Evolutionary conservation across 345 rosid genomes (phyloP).

Genomic region (Salix exigua): DNA sequence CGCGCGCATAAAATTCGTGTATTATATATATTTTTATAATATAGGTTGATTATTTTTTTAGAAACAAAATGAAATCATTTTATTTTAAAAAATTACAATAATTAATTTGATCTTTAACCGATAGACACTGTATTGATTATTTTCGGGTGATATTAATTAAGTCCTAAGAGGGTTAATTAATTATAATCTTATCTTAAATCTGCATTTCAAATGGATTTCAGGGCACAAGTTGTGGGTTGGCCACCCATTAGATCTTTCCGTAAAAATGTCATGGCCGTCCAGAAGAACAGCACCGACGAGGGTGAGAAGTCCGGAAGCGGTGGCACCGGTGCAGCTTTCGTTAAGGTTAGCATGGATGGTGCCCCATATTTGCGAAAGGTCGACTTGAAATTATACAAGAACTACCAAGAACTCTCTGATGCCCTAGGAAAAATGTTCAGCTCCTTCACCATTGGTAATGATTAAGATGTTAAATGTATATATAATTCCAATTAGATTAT

Average conservation of each 20-base stretch:
- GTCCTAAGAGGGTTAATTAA: background rate
- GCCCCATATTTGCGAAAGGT: constrained; percentile 30
- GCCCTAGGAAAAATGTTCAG: constrained; percentile 31
- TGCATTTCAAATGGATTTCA: background rate
- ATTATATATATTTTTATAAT: too few relatives aligned
- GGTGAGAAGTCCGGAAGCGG: constrained; percentile 4
- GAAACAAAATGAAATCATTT: too few relatives aligned
- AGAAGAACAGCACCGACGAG: constrained; percentile 13
- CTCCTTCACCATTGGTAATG: constrained; percentile 29
- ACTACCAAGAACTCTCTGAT: constrained; percentile 28
- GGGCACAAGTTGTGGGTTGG: constrained; percentile 36
- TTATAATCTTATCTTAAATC: background rate
- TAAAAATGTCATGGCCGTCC: constrained; percentile 21
- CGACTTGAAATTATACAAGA: constrained; percentile 25
- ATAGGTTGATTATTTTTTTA: too few relatives aligned
- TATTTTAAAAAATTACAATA: too few relatives aligned
- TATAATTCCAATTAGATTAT: background rate
- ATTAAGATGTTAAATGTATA: background rate
- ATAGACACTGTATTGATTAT: background rate
- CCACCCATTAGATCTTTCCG: constrained; percentile 26
- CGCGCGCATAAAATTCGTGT: too few relatives aligned
- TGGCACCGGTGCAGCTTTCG: constrained; percentile 11
- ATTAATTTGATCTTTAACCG: too few relatives aligned
- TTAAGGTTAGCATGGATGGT: constrained; percentile 34
- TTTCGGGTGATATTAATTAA: too few relatives aligned